These are phyloP conservation scores for Macrolepiota fuliginosa DNA, from an alignment of 768 basidiomycete species.

Conservation along the genomic window DNA sequence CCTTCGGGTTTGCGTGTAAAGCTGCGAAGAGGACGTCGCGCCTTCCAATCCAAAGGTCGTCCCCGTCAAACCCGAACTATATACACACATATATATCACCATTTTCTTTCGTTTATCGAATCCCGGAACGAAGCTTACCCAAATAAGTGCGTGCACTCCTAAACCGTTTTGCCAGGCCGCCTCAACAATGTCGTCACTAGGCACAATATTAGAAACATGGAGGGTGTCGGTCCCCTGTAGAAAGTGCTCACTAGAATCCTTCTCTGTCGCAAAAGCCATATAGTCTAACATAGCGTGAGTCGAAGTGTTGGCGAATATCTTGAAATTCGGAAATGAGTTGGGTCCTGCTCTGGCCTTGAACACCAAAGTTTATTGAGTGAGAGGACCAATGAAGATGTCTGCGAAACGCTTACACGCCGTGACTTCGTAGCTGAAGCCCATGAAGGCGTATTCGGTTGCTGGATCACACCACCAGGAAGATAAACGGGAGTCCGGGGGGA, in stretches of 20 bases:
- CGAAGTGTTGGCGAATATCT: conserved; percentile 49
- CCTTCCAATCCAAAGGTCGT: conserved; percentile 41
- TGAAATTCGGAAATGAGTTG: conserved; percentile 48
- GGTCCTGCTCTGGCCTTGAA: conserved; percentile 43
- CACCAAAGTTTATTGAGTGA: neutral
- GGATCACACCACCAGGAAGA: conserved; percentile 53
- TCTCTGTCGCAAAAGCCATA: conserved; percentile 35
- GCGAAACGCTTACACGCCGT: conserved; percentile 41
- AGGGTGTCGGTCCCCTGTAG: neutral
- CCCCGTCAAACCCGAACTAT: conserved; percentile 35
- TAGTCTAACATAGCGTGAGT: conserved; percentile 52
- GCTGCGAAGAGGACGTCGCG: conserved; percentile 41
- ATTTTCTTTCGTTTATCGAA: conserved; percentile 1
- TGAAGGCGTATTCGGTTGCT: conserved; percentile 56
- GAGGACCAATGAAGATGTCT: neutral
- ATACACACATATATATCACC: neutral
- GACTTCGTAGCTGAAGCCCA: conserved; percentile 67
- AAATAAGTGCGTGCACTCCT: conserved; percentile 60
- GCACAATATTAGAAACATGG: neutral
- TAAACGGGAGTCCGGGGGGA: conserved; percentile 31
- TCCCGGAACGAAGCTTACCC: conserved; percentile 35
- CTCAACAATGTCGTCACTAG: conserved; percentile 45
- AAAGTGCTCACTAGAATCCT: conserved; percentile 31
- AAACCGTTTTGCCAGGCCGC: conserved; percentile 52
- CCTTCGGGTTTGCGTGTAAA: conserved; percentile 47